Evolutionary conservation across 2,329 filamentous ascomycete species (phyloP).

Genomic region (Cladophialophora exuberans): DNA sequence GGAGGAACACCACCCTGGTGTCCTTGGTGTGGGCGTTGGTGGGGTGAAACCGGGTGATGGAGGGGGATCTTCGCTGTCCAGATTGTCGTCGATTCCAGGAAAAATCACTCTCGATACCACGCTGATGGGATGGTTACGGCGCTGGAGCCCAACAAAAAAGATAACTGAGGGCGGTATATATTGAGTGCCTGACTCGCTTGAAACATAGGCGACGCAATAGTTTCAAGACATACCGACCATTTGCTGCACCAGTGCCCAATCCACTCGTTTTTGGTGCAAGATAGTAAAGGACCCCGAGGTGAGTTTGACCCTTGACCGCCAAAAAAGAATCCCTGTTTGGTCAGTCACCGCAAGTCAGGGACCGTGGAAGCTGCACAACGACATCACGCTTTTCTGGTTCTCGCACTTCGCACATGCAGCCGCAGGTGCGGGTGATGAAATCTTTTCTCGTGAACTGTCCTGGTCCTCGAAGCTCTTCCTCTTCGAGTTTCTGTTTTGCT

Average conservation of each 20-base stretch:
- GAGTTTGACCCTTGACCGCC: conserved; percentile 6
- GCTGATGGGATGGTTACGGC: neutral
- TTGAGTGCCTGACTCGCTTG: neutral
- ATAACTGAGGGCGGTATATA: conserved; percentile 1
- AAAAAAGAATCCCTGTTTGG: neutral
- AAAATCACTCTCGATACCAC: conserved; percentile 13
- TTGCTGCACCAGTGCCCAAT: neutral
- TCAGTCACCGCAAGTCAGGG: too few relatives aligned
- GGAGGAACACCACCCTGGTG: too few relatives aligned
- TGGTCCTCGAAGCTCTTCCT: too few relatives aligned
- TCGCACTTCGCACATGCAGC: conserved; percentile 5
- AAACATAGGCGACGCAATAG: neutral
- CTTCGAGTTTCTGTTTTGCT: too few relatives aligned
- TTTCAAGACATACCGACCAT: neutral
- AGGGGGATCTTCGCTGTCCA: neutral
- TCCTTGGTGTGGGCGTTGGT: conserved; percentile 11
- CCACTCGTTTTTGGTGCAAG: neutral
- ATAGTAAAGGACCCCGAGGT: neutral
- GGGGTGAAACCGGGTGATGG: conserved; percentile 1
- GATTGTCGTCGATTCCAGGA: neutral
- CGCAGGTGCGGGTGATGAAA: too few relatives aligned
- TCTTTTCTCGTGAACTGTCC: too few relatives aligned
- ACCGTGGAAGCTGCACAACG: neutral
- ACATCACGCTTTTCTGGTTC: neutral
- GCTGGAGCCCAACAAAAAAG: conserved; percentile 9